phyloP scores from a whole-genome alignment of 352 stramenopile species.

The Blastocystis sp. region DNA sequence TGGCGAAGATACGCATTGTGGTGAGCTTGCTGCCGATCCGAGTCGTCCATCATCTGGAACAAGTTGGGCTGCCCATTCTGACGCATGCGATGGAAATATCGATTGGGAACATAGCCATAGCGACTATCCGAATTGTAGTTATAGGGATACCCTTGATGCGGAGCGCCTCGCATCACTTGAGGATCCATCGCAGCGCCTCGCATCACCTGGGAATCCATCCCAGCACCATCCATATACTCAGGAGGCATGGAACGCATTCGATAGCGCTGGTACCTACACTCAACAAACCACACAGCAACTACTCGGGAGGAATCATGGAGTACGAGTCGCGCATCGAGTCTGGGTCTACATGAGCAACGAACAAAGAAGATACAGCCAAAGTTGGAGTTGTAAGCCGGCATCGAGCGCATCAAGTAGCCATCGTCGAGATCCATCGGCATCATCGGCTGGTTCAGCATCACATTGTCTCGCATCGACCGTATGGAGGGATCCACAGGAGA shows the following conservation, averaged over 20 bases:
- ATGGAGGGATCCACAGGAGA: no score
- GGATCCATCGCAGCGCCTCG: background rate
- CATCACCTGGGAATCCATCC: background rate
- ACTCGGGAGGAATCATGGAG: background rate
- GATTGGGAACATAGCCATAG: background rate
- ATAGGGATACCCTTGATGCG: background rate
- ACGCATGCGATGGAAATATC: slow-evolving; percentile 37
- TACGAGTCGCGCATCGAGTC: background rate
- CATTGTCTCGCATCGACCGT: no score
- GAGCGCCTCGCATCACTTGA: background rate
- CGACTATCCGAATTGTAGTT: background rate
- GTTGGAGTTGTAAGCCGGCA: background rate
- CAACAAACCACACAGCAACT: background rate
- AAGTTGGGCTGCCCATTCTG: background rate
- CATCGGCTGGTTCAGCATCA: no score
- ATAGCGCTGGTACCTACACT: background rate
- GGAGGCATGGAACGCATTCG: background rate
- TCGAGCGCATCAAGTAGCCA: no score
- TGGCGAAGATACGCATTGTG: background rate
- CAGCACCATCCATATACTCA: background rate
- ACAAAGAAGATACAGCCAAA: background rate
- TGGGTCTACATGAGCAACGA: background rate
- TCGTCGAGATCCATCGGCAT: no score
- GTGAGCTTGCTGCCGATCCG: background rate
- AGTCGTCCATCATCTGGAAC: background rate